Evolutionary conservation across 495 filamentous ascomycete species (phyloP), one percentile per base, ranked within the genome.

Genomic region (Pyrenula aspistea): DNA sequence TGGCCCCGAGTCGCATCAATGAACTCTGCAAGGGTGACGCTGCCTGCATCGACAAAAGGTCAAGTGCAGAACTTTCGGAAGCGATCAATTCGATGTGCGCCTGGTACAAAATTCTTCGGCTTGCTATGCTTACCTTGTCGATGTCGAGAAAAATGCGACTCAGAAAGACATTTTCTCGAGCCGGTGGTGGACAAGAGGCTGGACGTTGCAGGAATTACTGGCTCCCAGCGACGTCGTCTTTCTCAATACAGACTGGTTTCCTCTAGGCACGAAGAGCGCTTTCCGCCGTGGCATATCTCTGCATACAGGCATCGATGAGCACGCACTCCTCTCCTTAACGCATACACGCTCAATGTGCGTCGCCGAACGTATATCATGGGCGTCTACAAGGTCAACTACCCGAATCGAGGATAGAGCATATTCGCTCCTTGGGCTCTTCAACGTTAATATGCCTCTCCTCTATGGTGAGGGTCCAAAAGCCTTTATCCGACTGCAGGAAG

Each of bases 161-260:
- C 50, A 52, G 19, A n/a, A 21, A 21, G 50, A 52, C 19, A 53
- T 76, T 52, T 42, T 55, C 0, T 53, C 67, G 20, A 63, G 59
- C 52, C 51, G 52, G 20, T 76, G 74, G 71, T 74, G 76, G 47
- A 63, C 56, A 1, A 58, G 74, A 47, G 72, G 72, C 0, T 77
- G 71, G 70, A 74, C 71, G 2, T 49, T 75, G 22, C 70, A 76
- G 48, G 71, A 75, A 56, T 64, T 75, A 0, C 56, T 77, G 10
- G 68, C 71, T 0, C 67, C 69, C 0, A 15, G 4, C 2, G 15
- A 57, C 0, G 19, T 76, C 1, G 15, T 53, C 0, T 76, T 77
- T 55, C 73, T 61, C 55, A 58, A 65, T 10, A 2, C 8, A 0
- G 36, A 56, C 10, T 74, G 69, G 73, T n/a, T 11, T 0, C 51